Evolutionary conservation across 805 yeast genomes (phyloP).

Genomic region (Saturnispora hagleri): DNA sequence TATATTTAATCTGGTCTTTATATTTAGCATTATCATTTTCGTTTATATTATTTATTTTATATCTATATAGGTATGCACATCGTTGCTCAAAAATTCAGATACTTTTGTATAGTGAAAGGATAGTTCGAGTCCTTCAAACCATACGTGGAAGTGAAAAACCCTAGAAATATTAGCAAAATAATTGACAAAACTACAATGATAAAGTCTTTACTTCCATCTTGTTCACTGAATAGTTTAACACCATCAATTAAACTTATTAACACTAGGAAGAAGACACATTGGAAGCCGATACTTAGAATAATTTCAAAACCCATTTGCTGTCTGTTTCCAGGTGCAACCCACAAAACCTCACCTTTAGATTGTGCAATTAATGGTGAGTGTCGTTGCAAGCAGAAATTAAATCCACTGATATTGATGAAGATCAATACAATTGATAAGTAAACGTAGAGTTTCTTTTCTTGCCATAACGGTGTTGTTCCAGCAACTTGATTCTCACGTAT

Average conservation of each 20-base stretch:
- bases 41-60: neutral
- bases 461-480: constrained; percentile 2
- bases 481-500: neutral
- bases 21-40: neutral
- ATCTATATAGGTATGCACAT: neutral
- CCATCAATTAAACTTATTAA: constrained; percentile 32
- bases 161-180: constrained; percentile 3
- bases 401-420: constrained; percentile 47
- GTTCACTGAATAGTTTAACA: neutral
- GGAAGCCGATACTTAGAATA: constrained; percentile 41
- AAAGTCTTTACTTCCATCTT: neutral
- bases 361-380: constrained; percentile 54
- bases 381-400: constrained; percentile 52
- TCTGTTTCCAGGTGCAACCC: constrained; percentile 53
- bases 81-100: neutral
- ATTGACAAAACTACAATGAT: neutral
- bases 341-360: constrained; percentile 34
- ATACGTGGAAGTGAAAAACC: constrained; percentile 29
- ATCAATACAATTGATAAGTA: constrained; percentile 31
- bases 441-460: constrained; percentile 11
- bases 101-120: constrained; percentile 29
- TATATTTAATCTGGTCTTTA: neutral
- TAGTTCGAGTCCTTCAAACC: constrained; percentile 39
- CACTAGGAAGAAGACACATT: constrained; percentile 36
- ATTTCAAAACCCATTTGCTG: constrained; percentile 70